Base-by-base conservation (phyloP, 441 rosid genomes). In the Sinapis alba region DNA sequence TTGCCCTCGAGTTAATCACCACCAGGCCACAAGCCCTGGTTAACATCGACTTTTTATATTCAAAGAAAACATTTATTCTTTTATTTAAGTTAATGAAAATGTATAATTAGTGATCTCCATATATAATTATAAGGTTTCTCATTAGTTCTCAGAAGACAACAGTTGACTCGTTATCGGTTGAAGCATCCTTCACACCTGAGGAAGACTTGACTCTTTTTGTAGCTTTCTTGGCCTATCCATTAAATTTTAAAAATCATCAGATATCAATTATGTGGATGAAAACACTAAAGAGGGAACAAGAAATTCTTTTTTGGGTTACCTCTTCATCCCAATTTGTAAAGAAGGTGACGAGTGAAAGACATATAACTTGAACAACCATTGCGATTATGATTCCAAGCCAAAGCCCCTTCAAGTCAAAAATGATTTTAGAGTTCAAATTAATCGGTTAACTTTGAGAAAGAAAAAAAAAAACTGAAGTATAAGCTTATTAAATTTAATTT, bases 361-460 rank as follows among this genome's bases (percentile, higher is more conserved):
- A 85, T 18, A 69, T 4, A 30, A 65, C 83, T 84, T 90, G 96
- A 62, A 84, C 88, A 10, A 50, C 20, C 23, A 90, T 86, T 12
- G 87, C 95, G 62, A 87, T 82, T 65, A 88, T 84, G 56, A 85
- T 83, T 65, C 92, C 95, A 16, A 85, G 74, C 88, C 89, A 90
- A 11, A 90, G 86, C 18, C 92, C 91, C 95, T 90, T 50, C 15
- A 51, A 69, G 53, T 21, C 16, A 10, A 67, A 64, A 12, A 72
- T 16, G 9, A 30, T 54, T 16, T 19, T 34, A 60, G 50, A 34
- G 27, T 61, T 38, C 24, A 45, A 47, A 0, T 11, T 8, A 43
- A 13, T 15, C 15, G 18, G 58, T 12, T 20, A 36, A 10, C 2
- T 7, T 26, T 11, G 18, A 0, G 13, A 56, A 45, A 43, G 11